These are phyloP conservation scores for Boletellus ananiceps DNA, from an alignment of 768 basidiomycete genomes.

Conservation along the genomic window DNA sequence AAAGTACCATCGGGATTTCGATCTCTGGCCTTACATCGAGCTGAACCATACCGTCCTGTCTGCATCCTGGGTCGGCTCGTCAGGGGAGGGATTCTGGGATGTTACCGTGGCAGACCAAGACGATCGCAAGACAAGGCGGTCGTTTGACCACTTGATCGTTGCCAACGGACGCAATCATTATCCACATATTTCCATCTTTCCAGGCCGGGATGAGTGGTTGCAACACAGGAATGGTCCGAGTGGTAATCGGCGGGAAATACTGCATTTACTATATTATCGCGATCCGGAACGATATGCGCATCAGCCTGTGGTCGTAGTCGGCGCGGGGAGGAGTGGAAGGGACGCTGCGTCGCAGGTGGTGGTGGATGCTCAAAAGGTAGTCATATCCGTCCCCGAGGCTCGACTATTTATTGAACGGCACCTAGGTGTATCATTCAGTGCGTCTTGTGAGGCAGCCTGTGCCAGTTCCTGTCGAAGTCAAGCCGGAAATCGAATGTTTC, in stretches of 20 bases:
- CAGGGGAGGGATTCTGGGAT: conserved; percentile 41
- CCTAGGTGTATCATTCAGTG: conserved; percentile 35
- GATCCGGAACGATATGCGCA: conserved; percentile 40
- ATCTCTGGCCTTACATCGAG: conserved; percentile 36
- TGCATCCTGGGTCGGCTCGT: conserved; percentile 42
- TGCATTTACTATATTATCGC: conserved; percentile 54
- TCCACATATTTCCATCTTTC: conserved; percentile 42
- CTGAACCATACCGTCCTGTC: conserved; percentile 41
- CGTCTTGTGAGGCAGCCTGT: conserved; percentile 22
- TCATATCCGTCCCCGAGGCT: neutral
- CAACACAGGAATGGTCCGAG: conserved; percentile 16
- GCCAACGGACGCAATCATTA: conserved; percentile 55
- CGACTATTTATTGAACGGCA: neutral
- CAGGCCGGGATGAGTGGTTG: conserved; percentile 49
- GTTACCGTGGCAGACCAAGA: conserved; percentile 29
- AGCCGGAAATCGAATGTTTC: conserved; percentile 48
- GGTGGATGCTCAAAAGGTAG: conserved; percentile 39
- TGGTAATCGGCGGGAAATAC: conserved; percentile 33
- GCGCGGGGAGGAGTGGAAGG: conserved; percentile 43
- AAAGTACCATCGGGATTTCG: conserved; percentile 45
- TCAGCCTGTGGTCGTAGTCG: conserved; percentile 46
- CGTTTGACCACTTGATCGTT: conserved; percentile 52
- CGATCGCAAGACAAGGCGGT: conserved; percentile 19
- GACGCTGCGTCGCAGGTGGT: conserved; percentile 45
- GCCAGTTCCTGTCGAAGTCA: conserved; percentile 25